A percentile compares a stretch with the other conserved stretches of the same genome.
phyloP scores from a whole-genome alignment of 2,329 filamentous ascomycete genomes.

The Huntiella bhutanensis region DNA sequence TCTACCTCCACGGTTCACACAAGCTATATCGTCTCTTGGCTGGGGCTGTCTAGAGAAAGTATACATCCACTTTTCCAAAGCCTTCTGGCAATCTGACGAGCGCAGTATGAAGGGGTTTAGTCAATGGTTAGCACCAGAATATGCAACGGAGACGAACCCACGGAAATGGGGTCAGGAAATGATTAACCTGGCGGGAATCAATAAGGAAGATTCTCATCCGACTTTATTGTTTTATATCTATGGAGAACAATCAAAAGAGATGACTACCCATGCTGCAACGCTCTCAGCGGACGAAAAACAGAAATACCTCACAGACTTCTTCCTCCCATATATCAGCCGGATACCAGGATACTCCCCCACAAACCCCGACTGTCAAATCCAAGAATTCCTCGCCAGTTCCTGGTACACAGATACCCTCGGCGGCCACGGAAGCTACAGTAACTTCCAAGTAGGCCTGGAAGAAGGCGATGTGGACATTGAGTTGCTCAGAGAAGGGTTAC shows the following conservation, averaged over 20 bases:
- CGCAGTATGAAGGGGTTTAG: constrained; percentile 42
- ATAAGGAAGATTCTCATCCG: constrained; percentile 40
- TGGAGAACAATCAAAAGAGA: constrained; percentile 38
- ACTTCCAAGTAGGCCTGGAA: constrained; percentile 61
- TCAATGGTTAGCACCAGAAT: constrained; percentile 55
- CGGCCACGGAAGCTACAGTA: constrained; percentile 66
- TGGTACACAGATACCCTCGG: constrained; percentile 68
- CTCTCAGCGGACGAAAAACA: constrained; percentile 30
- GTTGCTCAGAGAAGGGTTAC: constrained; percentile 40
- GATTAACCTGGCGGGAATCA: constrained; percentile 55
- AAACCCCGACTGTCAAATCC: constrained; percentile 40
- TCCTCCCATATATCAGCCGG: constrained; percentile 58
- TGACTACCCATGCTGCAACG: constrained; percentile 28
- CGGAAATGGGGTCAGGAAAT: constrained; percentile 55
- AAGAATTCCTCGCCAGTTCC: constrained; percentile 46
- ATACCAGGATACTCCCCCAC: constrained; percentile 46
- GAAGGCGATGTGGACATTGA: constrained; percentile 56
- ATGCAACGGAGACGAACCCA: constrained; percentile 42
- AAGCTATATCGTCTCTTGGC: constrained; percentile 44
- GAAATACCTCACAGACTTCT: constrained; percentile 42
- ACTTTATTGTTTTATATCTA: constrained; percentile 73
- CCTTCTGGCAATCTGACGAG: constrained; percentile 44
- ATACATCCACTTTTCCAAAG: constrained; percentile 50
- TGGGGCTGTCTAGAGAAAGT: constrained; percentile 57
- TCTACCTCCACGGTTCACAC: constrained; percentile 35